Evolutionary conservation across 2,329 filamentous ascomycete genomes (phyloP), one percentile per base, ranked within the genome.

Genomic region (Calonectria leucothoes): DNA sequence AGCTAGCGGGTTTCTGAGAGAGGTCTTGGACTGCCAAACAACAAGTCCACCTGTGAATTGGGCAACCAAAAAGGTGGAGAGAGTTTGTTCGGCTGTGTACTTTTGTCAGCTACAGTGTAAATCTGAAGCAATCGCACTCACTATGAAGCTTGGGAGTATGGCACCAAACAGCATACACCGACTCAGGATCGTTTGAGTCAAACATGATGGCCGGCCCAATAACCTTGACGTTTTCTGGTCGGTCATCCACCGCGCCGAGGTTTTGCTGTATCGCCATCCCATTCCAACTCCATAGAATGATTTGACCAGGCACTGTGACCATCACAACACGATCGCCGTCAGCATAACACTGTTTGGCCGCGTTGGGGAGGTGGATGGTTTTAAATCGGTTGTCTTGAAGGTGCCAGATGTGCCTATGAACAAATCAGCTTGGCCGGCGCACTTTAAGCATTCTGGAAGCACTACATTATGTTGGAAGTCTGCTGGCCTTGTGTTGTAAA

Each of bases 201-300:
- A 75, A 72, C 15, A 81, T 63, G 12, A 81, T 51, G 7, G 73
- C 77, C 17, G 80, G 78, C 69, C 72, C 29, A 70, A 72, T 33
- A 70, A 42, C 31, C 73, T 65, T 3, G 35, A 55, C 27, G 12
- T 52, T 69, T 3, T 66, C 64, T 8, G 57, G 5, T n/a, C 64
- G 75, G 15, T 33, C 52, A 12, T 74, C 27, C 6, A 76, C 15
- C 10, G 69, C 51, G 8, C 37, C 31, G 3, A 73, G 49, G 17
- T 78, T 72, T 2, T 82, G 64, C 15, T 80, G 75, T 0, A 49
- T 52, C 2, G 76, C 71, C 3, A 59, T 73, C 2, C 75, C 78
- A 1, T 59, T 69, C 79, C 80, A 82, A 4, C 49, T 49, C 68
- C 79, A 82, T 20, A 72, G 17, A 33, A 82, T 37, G 20, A 83